Evolutionary conservation across 2,329 filamentous ascomycete genomes (phyloP), one percentile per base, ranked within the genome.

Genomic region (Didymella segeticola): DNA sequence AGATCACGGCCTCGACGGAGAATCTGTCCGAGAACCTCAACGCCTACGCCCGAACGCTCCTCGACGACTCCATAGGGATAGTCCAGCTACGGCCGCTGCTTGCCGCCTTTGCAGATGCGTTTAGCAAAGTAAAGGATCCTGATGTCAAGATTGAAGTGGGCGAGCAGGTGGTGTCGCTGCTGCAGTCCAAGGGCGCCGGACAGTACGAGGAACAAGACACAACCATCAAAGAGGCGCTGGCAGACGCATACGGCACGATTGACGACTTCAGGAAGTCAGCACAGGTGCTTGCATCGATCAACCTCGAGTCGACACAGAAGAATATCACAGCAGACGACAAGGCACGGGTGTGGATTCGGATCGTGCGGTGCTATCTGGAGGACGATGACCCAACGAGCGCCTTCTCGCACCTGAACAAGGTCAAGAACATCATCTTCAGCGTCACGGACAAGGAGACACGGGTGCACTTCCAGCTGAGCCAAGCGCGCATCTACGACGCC

Each of bases 341-440:
- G 76, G 91, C 91, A 8, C 82, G 83, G 48, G 85, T 95, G 48
- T 98, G 93, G 91, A 89, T 98, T 64, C 90, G 93, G 56, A 96
- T 99, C 70, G 92, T 96, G 71, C 86, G 95, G 58, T 89, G 96
- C 79, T 96, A 95, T 73, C 85, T 99, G 58, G 93, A 99, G 78
- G 91, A 93, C 41, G 93, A 96, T 72, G 93, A 98, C 77, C 89
- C 91, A 8, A 91, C 89, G 1, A 83, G 85, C 29, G 95, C 95
- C 34, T 91, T 96, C 72, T 85, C 84, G 33, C 96, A 93, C 72
- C 83, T 99, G 67, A 97, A 97, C 82, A 93, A 93, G 75, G 89
- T 96, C 75, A 98, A 97, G 78, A 93, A 95, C 70, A 83, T 97
- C 62, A 91, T 96, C 72, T 86, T 90, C 78, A 87, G 84, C 59